Evolutionary conservation across 1,284 basidiomycete species (phyloP).

Genomic region (Ustilago sp.): DNA sequence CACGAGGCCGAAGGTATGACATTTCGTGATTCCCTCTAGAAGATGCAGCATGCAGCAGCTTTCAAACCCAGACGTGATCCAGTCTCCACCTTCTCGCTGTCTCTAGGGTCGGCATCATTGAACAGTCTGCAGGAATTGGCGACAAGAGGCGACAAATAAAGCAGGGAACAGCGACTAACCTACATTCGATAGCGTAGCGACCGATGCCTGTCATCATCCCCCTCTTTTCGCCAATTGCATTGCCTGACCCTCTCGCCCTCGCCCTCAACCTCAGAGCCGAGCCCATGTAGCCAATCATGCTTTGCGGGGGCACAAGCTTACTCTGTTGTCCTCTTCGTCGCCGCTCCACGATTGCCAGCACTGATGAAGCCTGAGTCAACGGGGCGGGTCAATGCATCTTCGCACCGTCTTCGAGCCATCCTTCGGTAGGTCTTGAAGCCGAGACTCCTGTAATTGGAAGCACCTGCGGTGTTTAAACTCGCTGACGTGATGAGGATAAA

Average conservation of each 20-base stretch:
- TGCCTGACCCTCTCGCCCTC: not conserved
- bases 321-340: not conserved
- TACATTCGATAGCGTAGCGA: not conserved
- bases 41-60: not conserved
- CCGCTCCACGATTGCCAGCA: not conserved
- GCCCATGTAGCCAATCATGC: not conserved
- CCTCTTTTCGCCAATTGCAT: not conserved
- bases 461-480: not conserved
- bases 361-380: not conserved
- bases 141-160: not conserved
- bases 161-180: not conserved
- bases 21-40: not conserved
- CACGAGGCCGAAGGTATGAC: not conserved
- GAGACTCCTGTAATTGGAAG: not conserved
- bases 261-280: not conserved
- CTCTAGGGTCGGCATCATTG: not conserved
- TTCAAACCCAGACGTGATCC: slow-evolving; percentile 20
- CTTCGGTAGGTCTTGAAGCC: not conserved
- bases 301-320: not conserved
- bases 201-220: not conserved
- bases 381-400: not conserved
- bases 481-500: not conserved
- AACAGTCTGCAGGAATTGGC: not conserved
- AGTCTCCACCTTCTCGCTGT: not conserved
- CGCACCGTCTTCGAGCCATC: not conserved